These are phyloP conservation scores for Schizosaccharomyces versatilis DNA, from an alignment of 1,139 yeast species.

Conservation along the genomic window DNA sequence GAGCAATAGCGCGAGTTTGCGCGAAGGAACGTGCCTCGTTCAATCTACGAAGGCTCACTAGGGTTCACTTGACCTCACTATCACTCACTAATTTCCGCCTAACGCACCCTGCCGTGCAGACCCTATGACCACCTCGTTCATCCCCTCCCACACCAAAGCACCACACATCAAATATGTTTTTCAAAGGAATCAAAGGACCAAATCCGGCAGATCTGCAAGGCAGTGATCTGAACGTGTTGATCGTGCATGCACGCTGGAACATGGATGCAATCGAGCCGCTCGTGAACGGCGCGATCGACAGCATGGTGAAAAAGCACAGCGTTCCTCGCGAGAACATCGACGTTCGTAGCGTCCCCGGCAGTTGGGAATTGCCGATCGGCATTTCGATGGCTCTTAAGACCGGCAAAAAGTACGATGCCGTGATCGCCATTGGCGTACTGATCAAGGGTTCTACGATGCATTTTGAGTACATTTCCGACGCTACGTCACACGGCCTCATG, in stretches of 20 bases:
- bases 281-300: conserved; percentile 51
- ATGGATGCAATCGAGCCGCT: conserved; percentile 50
- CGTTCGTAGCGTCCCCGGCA: conserved; percentile 77
- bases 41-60: no score
- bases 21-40: no score
- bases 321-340: conserved; percentile 57
- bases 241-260: conserved; percentile 50
- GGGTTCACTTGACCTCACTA: no score
- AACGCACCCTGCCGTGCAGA: no score
- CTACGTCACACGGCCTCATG: conserved; percentile 76
- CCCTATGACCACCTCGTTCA: no score
- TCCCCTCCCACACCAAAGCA: no score
- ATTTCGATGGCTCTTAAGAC: conserved; percentile 17
- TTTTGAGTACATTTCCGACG: conserved; percentile 85
- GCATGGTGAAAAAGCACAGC: conserved; percentile 33
- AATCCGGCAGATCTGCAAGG: conserved; percentile 5
- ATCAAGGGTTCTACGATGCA: conserved; percentile 96
- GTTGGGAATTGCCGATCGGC: conserved; percentile 59
- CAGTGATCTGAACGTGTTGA: conserved; percentile 6
- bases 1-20: no score
- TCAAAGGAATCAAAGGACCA: not conserved
- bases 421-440: conserved; percentile 80
- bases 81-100: no score
- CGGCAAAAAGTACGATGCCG: conserved; percentile 43
- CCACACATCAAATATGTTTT: no score